Conservation (phyloP, 768 basidiomycete species). For the Wakefieldia striispora region DNA sequence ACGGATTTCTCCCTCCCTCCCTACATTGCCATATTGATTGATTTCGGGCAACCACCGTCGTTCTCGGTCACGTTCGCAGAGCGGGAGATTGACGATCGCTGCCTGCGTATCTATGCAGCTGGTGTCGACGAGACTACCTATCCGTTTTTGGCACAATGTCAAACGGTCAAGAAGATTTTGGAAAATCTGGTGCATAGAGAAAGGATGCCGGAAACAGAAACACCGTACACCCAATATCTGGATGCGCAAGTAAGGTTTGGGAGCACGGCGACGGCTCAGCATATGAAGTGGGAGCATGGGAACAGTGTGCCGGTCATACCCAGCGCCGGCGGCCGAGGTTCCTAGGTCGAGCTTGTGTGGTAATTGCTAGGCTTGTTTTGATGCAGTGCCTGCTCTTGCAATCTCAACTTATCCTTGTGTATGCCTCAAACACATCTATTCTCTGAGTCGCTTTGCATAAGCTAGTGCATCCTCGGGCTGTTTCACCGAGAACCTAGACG, state of each 20-base stretch:
- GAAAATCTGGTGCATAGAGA: neutral
- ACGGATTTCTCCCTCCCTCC: neutral
- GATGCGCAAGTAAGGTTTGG: conserved; percentile 6
- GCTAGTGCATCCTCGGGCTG: too few relatives aligned
- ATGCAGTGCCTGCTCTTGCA: too few relatives aligned
- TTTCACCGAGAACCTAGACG: too few relatives aligned
- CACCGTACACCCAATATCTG: neutral
- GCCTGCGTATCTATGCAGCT: conserved; percentile 6
- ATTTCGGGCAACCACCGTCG: neutral
- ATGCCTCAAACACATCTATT: too few relatives aligned
- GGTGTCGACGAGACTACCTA: neutral
- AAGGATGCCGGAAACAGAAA: neutral
- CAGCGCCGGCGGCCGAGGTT: too few relatives aligned
- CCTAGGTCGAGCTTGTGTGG: too few relatives aligned
- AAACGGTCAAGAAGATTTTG: neutral
- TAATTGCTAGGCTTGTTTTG: too few relatives aligned
- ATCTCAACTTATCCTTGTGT: too few relatives aligned
- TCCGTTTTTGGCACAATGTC: conserved; percentile 6
- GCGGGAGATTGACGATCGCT: neutral
- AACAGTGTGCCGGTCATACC: too few relatives aligned
- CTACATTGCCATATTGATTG: conserved; percentile 12
- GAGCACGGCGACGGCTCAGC: neutral
- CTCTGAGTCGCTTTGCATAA: too few relatives aligned
- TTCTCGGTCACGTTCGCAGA: conserved; percentile 4
- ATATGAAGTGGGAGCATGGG: conserved; percentile 10